Conservation (phyloP, 2,329 filamentous ascomycete species). For the Epichloe festucae region DNA sequence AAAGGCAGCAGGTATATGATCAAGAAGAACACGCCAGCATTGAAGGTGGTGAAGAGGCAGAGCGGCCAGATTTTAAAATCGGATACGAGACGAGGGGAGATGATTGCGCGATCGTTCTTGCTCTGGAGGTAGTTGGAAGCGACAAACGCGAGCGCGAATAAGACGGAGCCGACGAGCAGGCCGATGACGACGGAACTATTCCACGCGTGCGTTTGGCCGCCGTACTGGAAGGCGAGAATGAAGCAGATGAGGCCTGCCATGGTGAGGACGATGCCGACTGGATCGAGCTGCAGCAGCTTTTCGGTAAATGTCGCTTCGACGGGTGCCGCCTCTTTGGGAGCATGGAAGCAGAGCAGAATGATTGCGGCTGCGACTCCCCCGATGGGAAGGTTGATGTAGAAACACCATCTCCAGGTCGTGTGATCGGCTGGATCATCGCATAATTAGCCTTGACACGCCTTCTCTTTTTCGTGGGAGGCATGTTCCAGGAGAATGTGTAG, state of each 20-base stretch:
- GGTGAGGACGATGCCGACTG: slow-evolving; percentile 17
- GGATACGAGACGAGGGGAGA: slow-evolving; percentile 22
- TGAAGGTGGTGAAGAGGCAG: slow-evolving; percentile 24
- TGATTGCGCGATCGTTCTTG: slow-evolving; percentile 23
- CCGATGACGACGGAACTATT: slow-evolving; percentile 12
- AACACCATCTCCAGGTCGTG: slow-evolving; percentile 17
- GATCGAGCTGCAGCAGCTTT: slow-evolving; percentile 13
- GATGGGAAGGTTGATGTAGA: slow-evolving; percentile 19
- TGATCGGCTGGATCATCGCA: slow-evolving; percentile 8
- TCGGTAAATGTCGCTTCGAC: neutral
- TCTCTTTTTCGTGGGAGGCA: slow-evolving; percentile 1
- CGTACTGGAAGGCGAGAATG: slow-evolving; percentile 37
- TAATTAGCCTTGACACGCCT: neutral
- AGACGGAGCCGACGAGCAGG: slow-evolving; percentile 18
- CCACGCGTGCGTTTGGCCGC: slow-evolving; percentile 23
- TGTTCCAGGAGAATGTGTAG: neutral
- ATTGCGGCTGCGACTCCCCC: slow-evolving; percentile 10
- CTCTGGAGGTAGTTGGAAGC: slow-evolving; percentile 23
- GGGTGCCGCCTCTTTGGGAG: slow-evolving; percentile 10
- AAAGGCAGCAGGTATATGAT: slow-evolving; percentile 28
- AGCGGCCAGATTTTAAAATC: slow-evolving; percentile 26
- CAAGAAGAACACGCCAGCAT: slow-evolving; percentile 20
- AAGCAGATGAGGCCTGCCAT: slow-evolving; percentile 30
- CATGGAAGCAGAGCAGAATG: slow-evolving; percentile 19
- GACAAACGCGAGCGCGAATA: slow-evolving; percentile 23